Conservation (phyloP, 2,329 filamentous ascomycete genomes). For the Aspergillus sp. region DNA sequence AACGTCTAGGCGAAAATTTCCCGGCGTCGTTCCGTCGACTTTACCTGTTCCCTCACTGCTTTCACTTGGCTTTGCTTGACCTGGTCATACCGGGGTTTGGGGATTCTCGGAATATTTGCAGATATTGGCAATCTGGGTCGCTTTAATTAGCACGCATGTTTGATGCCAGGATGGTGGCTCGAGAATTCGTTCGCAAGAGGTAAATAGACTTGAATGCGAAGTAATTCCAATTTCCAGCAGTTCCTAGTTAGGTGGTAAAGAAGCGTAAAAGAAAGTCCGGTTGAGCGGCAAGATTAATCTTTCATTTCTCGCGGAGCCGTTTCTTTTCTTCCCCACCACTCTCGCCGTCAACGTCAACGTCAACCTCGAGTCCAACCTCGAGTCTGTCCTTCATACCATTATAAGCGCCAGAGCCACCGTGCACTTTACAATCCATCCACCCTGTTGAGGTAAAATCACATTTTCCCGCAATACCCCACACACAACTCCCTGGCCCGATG, state of each 20-base stretch:
- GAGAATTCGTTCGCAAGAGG: neutral
- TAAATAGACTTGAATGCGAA: neutral
- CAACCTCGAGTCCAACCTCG: neutral
- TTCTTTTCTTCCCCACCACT: neutral
- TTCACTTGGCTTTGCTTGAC: neutral
- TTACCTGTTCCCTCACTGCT: constrained; percentile 8
- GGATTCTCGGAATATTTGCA: constrained; percentile 1
- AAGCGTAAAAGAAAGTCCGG: constrained; percentile 2
- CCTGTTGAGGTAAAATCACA: constrained; percentile 3
- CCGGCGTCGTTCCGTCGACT: constrained; percentile 8
- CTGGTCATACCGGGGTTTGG: constrained; percentile 8
- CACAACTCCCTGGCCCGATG: neutral
- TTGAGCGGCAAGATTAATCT: constrained; percentile 4
- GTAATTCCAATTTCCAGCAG: neutral
- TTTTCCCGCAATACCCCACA: neutral
- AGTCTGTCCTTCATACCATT: neutral
- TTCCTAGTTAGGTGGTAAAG: neutral
- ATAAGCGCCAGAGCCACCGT: too few relatives aligned
- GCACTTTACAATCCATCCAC: neutral
- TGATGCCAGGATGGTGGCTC: neutral
- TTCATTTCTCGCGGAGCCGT: neutral
- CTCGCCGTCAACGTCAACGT: neutral
- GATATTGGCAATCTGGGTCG: neutral
- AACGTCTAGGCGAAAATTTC: constrained; percentile 12
- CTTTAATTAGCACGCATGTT: neutral